Percentiles rank a stretch among this genome's conserved stretches.
phyloP scores from a whole-genome alignment of 2,329 filamentous ascomycete species.

The Colletotrichum sp. region DNA sequence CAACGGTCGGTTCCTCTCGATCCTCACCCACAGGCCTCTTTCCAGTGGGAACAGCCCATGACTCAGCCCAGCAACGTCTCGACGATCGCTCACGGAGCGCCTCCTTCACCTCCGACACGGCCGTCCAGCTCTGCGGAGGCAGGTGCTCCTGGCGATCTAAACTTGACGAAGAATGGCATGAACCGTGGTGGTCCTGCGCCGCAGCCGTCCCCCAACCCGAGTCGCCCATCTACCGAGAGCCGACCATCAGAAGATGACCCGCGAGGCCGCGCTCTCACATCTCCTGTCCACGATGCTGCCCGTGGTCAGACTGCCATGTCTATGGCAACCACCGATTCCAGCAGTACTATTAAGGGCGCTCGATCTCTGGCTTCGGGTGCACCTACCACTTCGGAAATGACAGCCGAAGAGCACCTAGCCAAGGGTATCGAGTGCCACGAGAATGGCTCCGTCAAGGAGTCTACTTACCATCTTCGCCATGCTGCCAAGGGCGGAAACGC shows the following conservation, averaged over 20 bases:
- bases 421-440: slow-evolving; percentile 93
- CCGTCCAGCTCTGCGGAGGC: slow-evolving; percentile 61
- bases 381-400: slow-evolving; percentile 70
- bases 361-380: slow-evolving; percentile 50
- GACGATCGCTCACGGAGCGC: slow-evolving; percentile 49
- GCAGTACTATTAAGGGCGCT: slow-evolving; percentile 56
- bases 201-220: slow-evolving; percentile 49
- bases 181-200: slow-evolving; percentile 44
- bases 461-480: slow-evolving; percentile 92
- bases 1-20: slow-evolving; percentile 72
- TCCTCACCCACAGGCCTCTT: slow-evolving; percentile 54
- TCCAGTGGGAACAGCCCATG: slow-evolving; percentile 67
- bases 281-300: slow-evolving; percentile 41
- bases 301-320: slow-evolving; percentile 53
- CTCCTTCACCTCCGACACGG: slow-evolving; percentile 66
- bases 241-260: slow-evolving; percentile 54
- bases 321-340: slow-evolving; percentile 56
- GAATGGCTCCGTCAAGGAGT: slow-evolving; percentile 85
- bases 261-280: slow-evolving; percentile 49
- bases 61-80: slow-evolving; percentile 46
- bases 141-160: slow-evolving; percentile 41
- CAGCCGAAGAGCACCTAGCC: slow-evolving; percentile 85
- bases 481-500: slow-evolving; percentile 86
- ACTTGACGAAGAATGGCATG: slow-evolving; percentile 48
- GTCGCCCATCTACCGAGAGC: slow-evolving; percentile 49